Base-by-base conservation (phyloP, 2,329 filamentous ascomycete genomes). In the Tolypocladium ophioglossoides region DNA sequence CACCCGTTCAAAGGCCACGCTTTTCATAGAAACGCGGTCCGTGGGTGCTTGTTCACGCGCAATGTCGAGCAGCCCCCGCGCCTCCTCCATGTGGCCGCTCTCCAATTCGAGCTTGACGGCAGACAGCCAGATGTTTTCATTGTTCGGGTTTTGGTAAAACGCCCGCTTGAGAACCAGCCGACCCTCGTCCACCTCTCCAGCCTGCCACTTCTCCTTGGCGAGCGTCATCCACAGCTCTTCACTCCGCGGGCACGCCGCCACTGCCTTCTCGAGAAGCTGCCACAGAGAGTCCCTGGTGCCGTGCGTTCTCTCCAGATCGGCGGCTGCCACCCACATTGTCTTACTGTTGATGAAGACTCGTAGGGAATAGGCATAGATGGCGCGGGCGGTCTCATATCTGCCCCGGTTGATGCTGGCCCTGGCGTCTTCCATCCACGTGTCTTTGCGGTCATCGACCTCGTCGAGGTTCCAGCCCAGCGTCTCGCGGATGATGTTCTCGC, bases 11-110 rank as follows among this genome's bases (percentile, higher is more conserved):
- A 96, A 96, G 0, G 91, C 89, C 12, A 94, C 90, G 63, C 87
- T 92, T 74, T 96, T 96, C 77, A 95, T 94, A 87, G 91, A 99
- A 9, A 99, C 91, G 49, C 94, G 87, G 66, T 97, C 94, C 0
- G 94, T 99, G 2, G 91, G 89, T 1, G 94, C 91, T 68, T 96
- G 87, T 55, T 88, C 83, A 53, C 94, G 84, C 24, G 94, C 94
- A 14, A 87, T 87, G 52, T 84, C 82, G 40, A 99, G 79, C 27
- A 99, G 82, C 57, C 87, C 82, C 47, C 91, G 80, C 1, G 94
- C 94, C 66, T 94, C 84, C 39, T 91, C 87, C 41, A 83, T 85
- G 63, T 95, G 84, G 46, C 85, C 82, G 57, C 90, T 92, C 64
- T 97, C 91, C 1, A 94, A 90, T 71, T 99, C 94, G 34, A 99